Conservation (phyloP, 2,329 filamentous ascomycete genomes). For the Diplodia seriata region DNA sequence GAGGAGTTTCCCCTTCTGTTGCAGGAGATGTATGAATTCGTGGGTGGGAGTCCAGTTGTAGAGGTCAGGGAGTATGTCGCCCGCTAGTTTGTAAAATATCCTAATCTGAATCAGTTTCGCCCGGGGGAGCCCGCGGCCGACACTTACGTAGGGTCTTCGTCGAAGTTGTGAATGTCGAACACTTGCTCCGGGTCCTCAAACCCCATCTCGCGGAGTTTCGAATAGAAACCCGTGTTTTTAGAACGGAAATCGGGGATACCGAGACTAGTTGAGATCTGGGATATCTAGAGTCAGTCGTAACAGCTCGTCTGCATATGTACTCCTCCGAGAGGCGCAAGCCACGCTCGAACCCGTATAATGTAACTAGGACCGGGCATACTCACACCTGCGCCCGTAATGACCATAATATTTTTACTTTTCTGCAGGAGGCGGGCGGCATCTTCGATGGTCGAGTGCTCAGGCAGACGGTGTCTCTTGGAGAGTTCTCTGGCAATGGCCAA, state of each 20-base stretch:
- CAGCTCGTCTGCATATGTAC: conserved; percentile 36
- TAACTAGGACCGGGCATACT: background rate
- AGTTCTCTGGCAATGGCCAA: conserved; percentile 82
- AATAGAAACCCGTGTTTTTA: conserved; percentile 89
- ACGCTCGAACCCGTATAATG: conserved; percentile 44
- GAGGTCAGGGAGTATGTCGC: conserved; percentile 83
- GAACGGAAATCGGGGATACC: conserved; percentile 98
- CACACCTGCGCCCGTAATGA: conserved; percentile 85
- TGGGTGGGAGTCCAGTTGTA: conserved; percentile 90
- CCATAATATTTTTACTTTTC: conserved; percentile 81
- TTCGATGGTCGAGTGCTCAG: conserved; percentile 81
- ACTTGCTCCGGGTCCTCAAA: conserved; percentile 89
- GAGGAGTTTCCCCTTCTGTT: conserved; percentile 85
- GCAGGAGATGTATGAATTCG: conserved; percentile 87
- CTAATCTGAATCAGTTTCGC: conserved; percentile 11
- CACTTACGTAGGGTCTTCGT: conserved; percentile 70
- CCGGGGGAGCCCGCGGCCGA: background rate
- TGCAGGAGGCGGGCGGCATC: conserved; percentile 82
- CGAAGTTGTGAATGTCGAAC: conserved; percentile 89
- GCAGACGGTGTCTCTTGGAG: conserved; percentile 79
- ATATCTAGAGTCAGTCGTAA: conserved; percentile 33
- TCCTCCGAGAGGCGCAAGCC: background rate
- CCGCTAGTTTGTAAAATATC: conserved; percentile 90
- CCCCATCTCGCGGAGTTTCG: conserved; percentile 79
- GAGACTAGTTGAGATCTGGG: conserved; percentile 85